Percentiles rank a stretch among this genome's conserved stretches.
Evolutionary conservation across 176 grass and related monocot genomes (phyloP).

Genomic region (Areca catechu): DNA sequence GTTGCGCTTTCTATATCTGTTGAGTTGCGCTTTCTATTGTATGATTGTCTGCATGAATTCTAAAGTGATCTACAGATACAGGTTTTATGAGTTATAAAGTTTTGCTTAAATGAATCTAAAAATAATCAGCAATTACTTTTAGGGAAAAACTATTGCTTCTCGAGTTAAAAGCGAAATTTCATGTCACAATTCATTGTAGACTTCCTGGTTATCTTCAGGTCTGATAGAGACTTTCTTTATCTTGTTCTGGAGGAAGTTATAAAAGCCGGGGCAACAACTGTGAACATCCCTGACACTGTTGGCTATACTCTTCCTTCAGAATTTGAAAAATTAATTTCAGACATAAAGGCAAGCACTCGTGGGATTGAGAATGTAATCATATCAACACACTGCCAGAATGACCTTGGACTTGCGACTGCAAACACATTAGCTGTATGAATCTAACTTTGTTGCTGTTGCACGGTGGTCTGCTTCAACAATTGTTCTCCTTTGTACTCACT

Average conservation of each 20-base stretch:
- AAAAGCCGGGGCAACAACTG: slow-evolving; percentile 89
- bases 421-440: slow-evolving; percentile 73
- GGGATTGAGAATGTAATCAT: slow-evolving; percentile 89
- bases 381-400: slow-evolving; percentile 97
- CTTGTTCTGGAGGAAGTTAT: slow-evolving; percentile 87
- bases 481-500: slow-evolving; percentile 23
- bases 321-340: slow-evolving; percentile 74
- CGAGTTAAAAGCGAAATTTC: too few relatives aligned
- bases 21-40: too few relatives aligned
- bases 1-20: too few relatives aligned
- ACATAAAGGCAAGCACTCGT: slow-evolving; percentile 82
- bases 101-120: too few relatives aligned
- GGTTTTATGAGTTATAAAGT: too few relatives aligned
- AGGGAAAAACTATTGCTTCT: too few relatives aligned
- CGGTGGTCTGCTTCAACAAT: not conserved
- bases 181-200: not conserved
- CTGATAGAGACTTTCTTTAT: slow-evolving; percentile 80
- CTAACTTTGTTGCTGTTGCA: slow-evolving; percentile 14
- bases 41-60: too few relatives aligned
- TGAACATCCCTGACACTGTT: slow-evolving; percentile 94
- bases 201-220: slow-evolving; percentile 41
- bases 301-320: slow-evolving; percentile 82
- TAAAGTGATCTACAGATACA: too few relatives aligned
- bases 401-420: slow-evolving; percentile 91
- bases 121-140: too few relatives aligned